Evolutionary conservation across 2,329 filamentous ascomycete species (phyloP).

Genomic region (Aspergillus puulaauensis): DNA sequence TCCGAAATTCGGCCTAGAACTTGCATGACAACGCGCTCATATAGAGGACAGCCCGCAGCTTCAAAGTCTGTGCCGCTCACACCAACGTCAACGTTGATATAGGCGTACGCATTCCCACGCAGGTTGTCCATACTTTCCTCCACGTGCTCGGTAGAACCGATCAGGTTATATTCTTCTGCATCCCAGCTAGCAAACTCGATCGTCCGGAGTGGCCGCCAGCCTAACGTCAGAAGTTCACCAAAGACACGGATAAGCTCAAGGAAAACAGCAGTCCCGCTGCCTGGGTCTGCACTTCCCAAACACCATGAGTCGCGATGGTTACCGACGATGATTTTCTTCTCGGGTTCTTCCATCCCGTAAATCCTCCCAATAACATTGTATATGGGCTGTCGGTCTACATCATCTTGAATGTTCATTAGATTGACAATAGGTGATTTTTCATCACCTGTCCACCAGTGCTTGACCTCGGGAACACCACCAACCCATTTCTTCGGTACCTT

Average conservation of each 20-base stretch:
- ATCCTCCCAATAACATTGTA: constrained; percentile 91
- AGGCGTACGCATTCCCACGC: constrained; percentile 74
- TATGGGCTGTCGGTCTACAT: constrained; percentile 76
- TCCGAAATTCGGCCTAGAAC: constrained; percentile 74
- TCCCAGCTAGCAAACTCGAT: constrained; percentile 99
- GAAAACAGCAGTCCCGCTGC: constrained; percentile 86
- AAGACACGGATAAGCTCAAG: constrained; percentile 85
- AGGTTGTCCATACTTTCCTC: constrained; percentile 77
- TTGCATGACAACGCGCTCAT: constrained; percentile 68
- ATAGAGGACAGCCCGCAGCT: constrained; percentile 78
- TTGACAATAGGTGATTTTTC: constrained; percentile 72
- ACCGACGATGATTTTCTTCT: constrained; percentile 84
- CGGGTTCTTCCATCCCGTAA: constrained; percentile 74
- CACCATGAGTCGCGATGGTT: constrained; percentile 94
- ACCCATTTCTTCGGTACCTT: constrained; percentile 69
- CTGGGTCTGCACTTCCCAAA: constrained; percentile 81
- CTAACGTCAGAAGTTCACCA: constrained; percentile 70
- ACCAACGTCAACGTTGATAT: constrained; percentile 86
- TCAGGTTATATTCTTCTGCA: constrained; percentile 85
- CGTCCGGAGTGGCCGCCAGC: constrained; percentile 89
- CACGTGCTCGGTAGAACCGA: constrained; percentile 93
- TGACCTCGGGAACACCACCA: constrained; percentile 72
- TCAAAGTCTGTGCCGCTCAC: constrained; percentile 73
- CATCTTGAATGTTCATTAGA: constrained; percentile 83
- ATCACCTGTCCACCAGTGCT: constrained; percentile 83